Percentiles rank a stretch among this genome's conserved stretches.
Evolutionary conservation across 129 eudicot species (phyloP).

Genomic region (Flaveria bidentis): DNA sequence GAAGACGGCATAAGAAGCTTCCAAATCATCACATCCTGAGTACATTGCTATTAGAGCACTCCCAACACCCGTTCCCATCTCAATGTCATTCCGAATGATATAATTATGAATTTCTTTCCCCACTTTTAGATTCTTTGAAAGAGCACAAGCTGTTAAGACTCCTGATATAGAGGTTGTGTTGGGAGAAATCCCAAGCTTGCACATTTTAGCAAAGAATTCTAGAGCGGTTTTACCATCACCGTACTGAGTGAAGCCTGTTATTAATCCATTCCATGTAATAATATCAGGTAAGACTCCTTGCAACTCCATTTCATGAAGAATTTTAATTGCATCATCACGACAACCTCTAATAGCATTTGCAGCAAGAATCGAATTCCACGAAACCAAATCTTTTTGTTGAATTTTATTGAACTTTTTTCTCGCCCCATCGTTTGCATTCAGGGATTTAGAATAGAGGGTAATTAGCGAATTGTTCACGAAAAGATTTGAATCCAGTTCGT

Average conservation of each 20-base stretch:
- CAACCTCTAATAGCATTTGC: slow-evolving; percentile 39
- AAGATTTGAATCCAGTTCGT: slow-evolving; percentile 44
- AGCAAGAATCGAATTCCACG: slow-evolving; percentile 51
- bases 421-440: slow-evolving; percentile 28
- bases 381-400: slow-evolving; percentile 47
- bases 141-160: slow-evolving; percentile 45
- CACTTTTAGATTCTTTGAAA: slow-evolving; percentile 32
- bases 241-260: slow-evolving; percentile 43
- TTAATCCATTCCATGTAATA: slow-evolving; percentile 48
- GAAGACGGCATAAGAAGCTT: slow-evolving; percentile 38
- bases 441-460: slow-evolving; percentile 41
- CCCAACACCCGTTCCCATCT: slow-evolving; percentile 45
- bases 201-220: slow-evolving; percentile 47
- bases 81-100: slow-evolving; percentile 33
- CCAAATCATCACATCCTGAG: slow-evolving; percentile 34
- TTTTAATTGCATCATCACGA: slow-evolving; percentile 34
- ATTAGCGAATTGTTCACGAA: slow-evolving; percentile 40
- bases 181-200: slow-evolving; percentile 23
- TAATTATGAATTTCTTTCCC: slow-evolving; percentile 49
- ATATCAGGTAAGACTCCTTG: slow-evolving; percentile 43
- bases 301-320: slow-evolving; percentile 46
- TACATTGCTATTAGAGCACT: slow-evolving; percentile 62
- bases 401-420: slow-evolving; percentile 33
- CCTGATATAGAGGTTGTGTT: slow-evolving; percentile 47
- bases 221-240: slow-evolving; percentile 51